Evolutionary conservation across 2,329 filamentous ascomycete species (phyloP).

Genomic region (Ophiostoma pallidulum): DNA sequence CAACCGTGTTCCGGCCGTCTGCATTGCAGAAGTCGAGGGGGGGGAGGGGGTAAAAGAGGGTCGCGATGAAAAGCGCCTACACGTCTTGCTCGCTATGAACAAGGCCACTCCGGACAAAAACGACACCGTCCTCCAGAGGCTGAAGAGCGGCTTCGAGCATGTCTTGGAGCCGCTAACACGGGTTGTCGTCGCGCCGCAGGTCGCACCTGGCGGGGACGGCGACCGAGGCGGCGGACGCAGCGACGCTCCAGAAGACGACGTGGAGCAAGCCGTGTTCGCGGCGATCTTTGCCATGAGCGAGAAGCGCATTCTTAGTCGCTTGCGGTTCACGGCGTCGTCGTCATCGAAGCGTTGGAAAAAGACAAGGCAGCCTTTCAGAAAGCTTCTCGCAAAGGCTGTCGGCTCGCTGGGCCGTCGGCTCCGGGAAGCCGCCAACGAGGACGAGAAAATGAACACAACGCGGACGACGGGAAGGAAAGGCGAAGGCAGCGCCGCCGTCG

Average conservation of each 20-base stretch:
- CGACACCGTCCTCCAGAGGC: neutral
- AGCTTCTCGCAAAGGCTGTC: neutral
- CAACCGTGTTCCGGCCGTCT: neutral
- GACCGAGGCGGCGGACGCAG: too few relatives aligned
- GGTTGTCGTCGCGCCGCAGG: too few relatives aligned
- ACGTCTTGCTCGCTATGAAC: constrained; percentile 1
- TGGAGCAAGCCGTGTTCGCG: neutral
- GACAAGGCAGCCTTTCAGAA: neutral
- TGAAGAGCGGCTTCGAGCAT: neutral
- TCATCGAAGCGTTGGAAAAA: neutral
- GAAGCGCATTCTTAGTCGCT: neutral
- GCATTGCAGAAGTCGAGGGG: too few relatives aligned
- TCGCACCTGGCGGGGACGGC: too few relatives aligned
- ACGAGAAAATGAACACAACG: too few relatives aligned
- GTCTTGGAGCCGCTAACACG: neutral
- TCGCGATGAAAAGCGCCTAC: neutral
- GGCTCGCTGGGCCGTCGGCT: neutral
- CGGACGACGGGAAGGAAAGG: too few relatives aligned
- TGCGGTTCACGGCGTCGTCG: too few relatives aligned
- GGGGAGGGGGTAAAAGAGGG: too few relatives aligned
- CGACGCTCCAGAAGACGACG: neutral
- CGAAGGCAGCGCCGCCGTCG: too few relatives aligned
- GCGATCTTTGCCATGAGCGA: neutral
- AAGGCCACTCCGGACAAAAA: neutral
- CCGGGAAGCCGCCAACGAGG: neutral